These are phyloP conservation scores for Candida hungchunana DNA, from an alignment of 805 yeast genomes.

Conservation along the genomic window DNA sequence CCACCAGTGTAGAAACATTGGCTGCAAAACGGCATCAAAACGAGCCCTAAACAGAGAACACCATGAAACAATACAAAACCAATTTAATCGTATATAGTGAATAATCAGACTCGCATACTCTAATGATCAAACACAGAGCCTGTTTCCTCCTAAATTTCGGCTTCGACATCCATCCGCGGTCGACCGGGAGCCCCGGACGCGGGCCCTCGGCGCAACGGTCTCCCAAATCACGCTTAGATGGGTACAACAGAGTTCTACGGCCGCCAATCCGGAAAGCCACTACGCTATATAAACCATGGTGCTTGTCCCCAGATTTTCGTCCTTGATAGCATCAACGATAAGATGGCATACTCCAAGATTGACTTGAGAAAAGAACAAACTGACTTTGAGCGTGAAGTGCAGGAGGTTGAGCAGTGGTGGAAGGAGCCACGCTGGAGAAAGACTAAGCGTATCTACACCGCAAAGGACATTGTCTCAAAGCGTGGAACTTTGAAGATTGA, in stretches of 20 bases:
- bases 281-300: neutral
- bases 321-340: neutral
- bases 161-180: too few relatives aligned
- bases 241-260: too few relatives aligned
- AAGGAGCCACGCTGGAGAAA: conserved; percentile 84
- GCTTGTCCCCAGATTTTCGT: neutral
- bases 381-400: conserved; percentile 45
- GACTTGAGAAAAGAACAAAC: conserved; percentile 21
- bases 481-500: conserved; percentile 73
- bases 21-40: conserved; percentile 1
- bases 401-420: conserved; percentile 88
- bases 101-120: too few relatives aligned
- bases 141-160: too few relatives aligned
- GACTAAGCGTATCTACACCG: conserved; percentile 82
- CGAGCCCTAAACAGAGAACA: too few relatives aligned
- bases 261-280: neutral
- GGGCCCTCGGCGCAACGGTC: too few relatives aligned
- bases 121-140: too few relatives aligned
- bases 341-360: conserved; percentile 19
- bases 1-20: neutral
- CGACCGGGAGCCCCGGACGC: too few relatives aligned
- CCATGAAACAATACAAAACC: too few relatives aligned
- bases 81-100: too few relatives aligned
- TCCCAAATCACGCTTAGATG: too few relatives aligned
- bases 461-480: conserved; percentile 85